Evolutionary conservation across 192 early-diverging fungal species (phyloP), one percentile per base, ranked within the genome.

Genomic region (Geranomyces variabilis): DNA sequence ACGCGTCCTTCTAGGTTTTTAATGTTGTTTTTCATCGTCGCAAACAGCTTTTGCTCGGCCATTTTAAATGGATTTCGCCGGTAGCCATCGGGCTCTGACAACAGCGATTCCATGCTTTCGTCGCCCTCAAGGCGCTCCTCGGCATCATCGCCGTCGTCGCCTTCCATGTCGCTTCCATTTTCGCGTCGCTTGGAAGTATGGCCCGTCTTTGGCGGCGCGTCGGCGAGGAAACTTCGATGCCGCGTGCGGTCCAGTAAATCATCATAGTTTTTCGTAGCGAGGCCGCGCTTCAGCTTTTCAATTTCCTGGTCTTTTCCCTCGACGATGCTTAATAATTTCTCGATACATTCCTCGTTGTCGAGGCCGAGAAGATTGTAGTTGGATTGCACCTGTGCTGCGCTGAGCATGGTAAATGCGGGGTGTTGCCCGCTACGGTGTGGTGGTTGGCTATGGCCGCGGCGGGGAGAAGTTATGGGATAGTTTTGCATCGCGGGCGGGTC

Each of bases 231-330:
- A 41, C 36, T 41, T 10, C 36, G 36, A 28, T 55, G 19, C 26
- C 51, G 51, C 51, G 51, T 24, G 8, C 58, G 58, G 31, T 34
- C 58, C 29, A 19, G 29, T 17, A 34, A 17, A 7, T 19, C 58
- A 34, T 60, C 58, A 29, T 60, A 60, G 17, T 60, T 34, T 17
- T 29, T 26, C 9, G 58, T 60, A 2, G 58, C 58, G 7, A 33
- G 17, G 3, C 17, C 58, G 17, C 58, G 58, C 31, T 60, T 60
- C 5, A 60, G 31, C 29, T 33, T 26, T 17, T 60, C 58, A 19
- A 60, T 33, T 29, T 60, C 58, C 31, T 26, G 17, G 21, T 60
- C 58, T 29, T 60, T 60, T 2, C 58, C 58, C 58, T 60, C 58
- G 21, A 60, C 17, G 17, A 60, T 60, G 21, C 17, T 28, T 29